Conservation (phyloP, 768 basidiomycete genomes). For the Roridomyces roridus region DNA sequence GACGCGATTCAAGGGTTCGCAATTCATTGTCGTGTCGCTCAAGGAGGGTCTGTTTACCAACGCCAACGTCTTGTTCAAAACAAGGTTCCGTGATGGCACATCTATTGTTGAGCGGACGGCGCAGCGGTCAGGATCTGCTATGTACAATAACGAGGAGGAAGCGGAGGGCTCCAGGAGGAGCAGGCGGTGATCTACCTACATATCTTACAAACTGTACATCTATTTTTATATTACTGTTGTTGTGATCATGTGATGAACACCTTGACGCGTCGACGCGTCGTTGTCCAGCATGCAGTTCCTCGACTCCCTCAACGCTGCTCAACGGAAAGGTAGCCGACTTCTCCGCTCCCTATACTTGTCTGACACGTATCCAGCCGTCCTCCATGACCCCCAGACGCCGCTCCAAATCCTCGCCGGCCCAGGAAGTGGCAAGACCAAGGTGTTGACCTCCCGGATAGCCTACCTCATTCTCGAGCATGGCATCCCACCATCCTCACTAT, state of each 20-base stretch:
- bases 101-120: constrained; percentile 86
- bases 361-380: constrained; percentile 56
- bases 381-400: constrained; percentile 63
- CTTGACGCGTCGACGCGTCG: too few relatives aligned
- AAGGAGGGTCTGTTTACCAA: constrained; percentile 98
- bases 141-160: constrained; percentile 42
- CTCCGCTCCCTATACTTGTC: background rate
- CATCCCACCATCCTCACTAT: constrained; percentile 63
- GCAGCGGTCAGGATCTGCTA: constrained; percentile 61
- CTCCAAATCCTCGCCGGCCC: constrained; percentile 87
- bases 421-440: constrained; percentile 76
- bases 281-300: constrained; percentile 10
- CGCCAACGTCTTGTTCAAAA: constrained; percentile 94
- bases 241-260: background rate
- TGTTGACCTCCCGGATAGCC: constrained; percentile 72
- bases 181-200: too few relatives aligned
- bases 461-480: constrained; percentile 62
- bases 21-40: constrained; percentile 96
- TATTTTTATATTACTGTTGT: too few relatives aligned
- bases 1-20: constrained; percentile 95
- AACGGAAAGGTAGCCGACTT: constrained; percentile 41
- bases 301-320: constrained; percentile 41
- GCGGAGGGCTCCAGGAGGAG: background rate
- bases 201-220: too few relatives aligned
- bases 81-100: constrained; percentile 93